A percentile compares a stretch with the other conserved stretches of the same genome.
phyloP scores from a whole-genome alignment of 768 basidiomycete genomes.

The Thelephora aurantiotincta region DNA sequence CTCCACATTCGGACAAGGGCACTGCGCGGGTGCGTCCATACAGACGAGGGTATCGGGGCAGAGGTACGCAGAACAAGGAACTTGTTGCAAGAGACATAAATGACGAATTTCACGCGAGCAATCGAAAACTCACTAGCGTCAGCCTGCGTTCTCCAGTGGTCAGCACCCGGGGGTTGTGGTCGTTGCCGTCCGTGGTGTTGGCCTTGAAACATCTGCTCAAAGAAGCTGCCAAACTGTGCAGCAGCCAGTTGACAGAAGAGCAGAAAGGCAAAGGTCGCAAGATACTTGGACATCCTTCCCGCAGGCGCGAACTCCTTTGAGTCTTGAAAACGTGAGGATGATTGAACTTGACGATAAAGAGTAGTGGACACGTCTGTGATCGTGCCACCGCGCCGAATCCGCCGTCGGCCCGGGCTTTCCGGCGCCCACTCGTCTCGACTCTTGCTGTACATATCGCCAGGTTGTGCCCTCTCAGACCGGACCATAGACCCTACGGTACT shows the following conservation, averaged over 20 bases:
- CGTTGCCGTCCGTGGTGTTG: constrained; percentile 47
- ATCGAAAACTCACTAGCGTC: constrained; percentile 40
- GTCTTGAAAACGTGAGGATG: too few relatives aligned
- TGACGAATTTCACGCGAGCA: not conserved
- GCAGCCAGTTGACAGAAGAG: constrained; percentile 24
- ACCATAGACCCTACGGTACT: too few relatives aligned
- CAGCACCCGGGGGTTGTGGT: constrained; percentile 23
- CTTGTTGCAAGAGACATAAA: constrained; percentile 20
- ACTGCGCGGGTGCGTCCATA: constrained; percentile 44
- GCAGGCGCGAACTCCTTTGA: too few relatives aligned
- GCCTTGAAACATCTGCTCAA: constrained; percentile 60
- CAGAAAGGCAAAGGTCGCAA: constrained; percentile 11
- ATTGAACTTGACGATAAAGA: too few relatives aligned
- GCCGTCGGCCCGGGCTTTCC: too few relatives aligned
- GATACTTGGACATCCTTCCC: too few relatives aligned
- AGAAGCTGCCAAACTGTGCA: constrained; percentile 62
- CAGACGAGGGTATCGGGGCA: constrained; percentile 68
- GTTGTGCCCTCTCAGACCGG: too few relatives aligned
- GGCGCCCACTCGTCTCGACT: too few relatives aligned
- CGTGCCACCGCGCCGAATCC: too few relatives aligned
- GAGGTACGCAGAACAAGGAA: constrained; percentile 58
- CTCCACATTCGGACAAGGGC: constrained; percentile 65
- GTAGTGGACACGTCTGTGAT: too few relatives aligned
- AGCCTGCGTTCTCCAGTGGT: constrained; percentile 52
- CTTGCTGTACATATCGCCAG: too few relatives aligned